Conservation (phyloP, 2,329 filamentous ascomycete species). For the Trichoderma atroviride region DNA sequence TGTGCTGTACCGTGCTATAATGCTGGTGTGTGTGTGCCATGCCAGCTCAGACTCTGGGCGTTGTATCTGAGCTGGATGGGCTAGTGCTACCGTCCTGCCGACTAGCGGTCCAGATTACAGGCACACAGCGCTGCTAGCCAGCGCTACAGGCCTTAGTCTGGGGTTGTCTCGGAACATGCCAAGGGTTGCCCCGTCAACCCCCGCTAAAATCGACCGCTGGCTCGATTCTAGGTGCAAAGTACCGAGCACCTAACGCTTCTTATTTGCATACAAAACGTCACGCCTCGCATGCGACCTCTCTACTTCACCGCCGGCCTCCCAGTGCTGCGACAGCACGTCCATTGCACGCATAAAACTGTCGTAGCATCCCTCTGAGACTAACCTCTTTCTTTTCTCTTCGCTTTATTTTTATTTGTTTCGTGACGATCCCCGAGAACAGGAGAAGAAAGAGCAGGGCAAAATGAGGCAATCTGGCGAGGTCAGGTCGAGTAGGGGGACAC, state of each 20-base stretch:
- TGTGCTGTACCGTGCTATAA: neutral
- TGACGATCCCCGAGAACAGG: conserved; percentile 5
- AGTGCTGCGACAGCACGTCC: neutral
- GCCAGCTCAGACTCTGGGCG: conserved; percentile 15
- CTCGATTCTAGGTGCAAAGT: conserved; percentile 5
- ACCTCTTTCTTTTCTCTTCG: neutral
- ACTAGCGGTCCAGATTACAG: conserved; percentile 18
- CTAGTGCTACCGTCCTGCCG: neutral
- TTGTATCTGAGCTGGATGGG: conserved; percentile 13
- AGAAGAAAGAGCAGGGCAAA: neutral
- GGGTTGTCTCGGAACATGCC: conserved; percentile 25
- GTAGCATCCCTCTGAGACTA: conserved; percentile 2
- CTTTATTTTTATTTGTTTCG: neutral
- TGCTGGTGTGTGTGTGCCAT: neutral
- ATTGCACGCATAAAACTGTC: conserved; percentile 11
- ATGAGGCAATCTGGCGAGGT: conserved; percentile 40
- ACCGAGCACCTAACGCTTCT: conserved; percentile 11
- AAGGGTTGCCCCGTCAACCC: conserved; percentile 34
- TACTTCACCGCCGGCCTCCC: conserved; percentile 22
- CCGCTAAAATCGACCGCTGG: conserved; percentile 11
- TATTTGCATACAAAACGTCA: conserved; percentile 28
- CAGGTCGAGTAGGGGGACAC: conserved; percentile 57
- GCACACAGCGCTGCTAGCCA: conserved; percentile 8
- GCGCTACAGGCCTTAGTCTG: conserved; percentile 1
- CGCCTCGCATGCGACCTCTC: conserved; percentile 24